Evolutionary conservation across 495 filamentous ascomycete species (phyloP), one percentile per base, ranked within the genome.

Genomic region (Durotheca rogersii): DNA sequence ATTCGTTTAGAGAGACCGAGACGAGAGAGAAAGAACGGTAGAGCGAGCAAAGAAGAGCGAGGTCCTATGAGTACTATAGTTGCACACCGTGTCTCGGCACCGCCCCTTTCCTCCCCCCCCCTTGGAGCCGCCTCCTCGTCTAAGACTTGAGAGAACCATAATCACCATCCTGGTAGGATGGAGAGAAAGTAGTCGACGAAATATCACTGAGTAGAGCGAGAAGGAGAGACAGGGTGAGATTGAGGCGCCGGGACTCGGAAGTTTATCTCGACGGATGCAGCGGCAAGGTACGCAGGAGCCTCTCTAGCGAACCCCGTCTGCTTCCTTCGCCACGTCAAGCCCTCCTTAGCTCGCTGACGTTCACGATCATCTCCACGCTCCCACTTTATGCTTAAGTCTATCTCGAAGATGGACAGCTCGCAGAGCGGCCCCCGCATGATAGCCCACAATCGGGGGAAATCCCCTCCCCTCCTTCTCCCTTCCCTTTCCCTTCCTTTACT

Each of bases 241-340:
- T 44, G 39, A 53, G 46, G 35, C 31, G 36, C 49, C 50, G 50
- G 50, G 50, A 31, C 54, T 59, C 45, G 45, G 50, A 54, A 45
- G 32, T 54, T 49, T 51, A 59, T 47, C 31, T 54, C 56, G 46
- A 59, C 56, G 35, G 56, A 40, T 59, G 41, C 45, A 53, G 45
- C 35, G 41, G 37, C 50, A 54, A 59, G 50, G 29, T 53, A 27
- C 4, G 23, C 4, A 27, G 23, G 4, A 27, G 23, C 4, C 9
- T 4, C 40, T 45, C 41, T 31, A 42, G 42, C 32, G 40, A 45
- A 45, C 30, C 54, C 47, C 48, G 38, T 52, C 25, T 32, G 35
- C 27, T 27, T 9, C 4, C 5, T 20, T 37, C 30, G 30, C 52
- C 15, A 44, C 41, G 36, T 45, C 32, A 41, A 51, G 35, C 53